Conservation (phyloP, 1,139 yeast species). For the Geotrichum fermentans region DNA sequence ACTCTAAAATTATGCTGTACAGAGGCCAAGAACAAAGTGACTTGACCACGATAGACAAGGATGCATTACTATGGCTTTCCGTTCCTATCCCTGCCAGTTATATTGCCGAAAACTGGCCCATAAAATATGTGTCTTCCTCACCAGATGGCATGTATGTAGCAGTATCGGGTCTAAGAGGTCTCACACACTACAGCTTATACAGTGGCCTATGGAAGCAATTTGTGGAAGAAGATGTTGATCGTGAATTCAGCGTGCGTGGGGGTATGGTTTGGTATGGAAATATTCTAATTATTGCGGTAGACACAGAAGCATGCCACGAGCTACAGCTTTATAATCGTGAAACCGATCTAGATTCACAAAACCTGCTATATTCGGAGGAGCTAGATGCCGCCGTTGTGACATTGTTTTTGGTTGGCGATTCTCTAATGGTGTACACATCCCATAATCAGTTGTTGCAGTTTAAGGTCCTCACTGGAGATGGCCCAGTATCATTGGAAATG, state of each 20-base stretch:
- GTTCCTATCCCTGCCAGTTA: constrained; percentile 40
- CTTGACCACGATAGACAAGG: constrained; percentile 38
- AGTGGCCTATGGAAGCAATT: constrained; percentile 43
- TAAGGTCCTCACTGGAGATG: constrained; percentile 21
- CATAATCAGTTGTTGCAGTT: constrained; percentile 34
- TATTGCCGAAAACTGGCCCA: constrained; percentile 42
- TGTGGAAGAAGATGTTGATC: constrained; percentile 36
- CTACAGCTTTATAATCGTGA: constrained; percentile 40
- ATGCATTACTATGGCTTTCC: constrained; percentile 40
- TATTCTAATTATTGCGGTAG: constrained; percentile 37
- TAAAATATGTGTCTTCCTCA: constrained; percentile 37
- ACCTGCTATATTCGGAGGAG: constrained; percentile 27
- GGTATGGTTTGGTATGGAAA: constrained; percentile 44
- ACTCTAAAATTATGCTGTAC: constrained; percentile 38
- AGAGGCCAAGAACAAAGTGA: constrained; percentile 41
- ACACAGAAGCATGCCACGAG: constrained; percentile 32
- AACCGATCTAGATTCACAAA: constrained; percentile 33
- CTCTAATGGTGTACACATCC: constrained; percentile 36
- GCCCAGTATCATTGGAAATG: constrained; percentile 27
- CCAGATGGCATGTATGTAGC: constrained; percentile 43
- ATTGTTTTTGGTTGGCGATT: constrained; percentile 31
- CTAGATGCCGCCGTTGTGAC: constrained; percentile 33
- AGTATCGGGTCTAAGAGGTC: constrained; percentile 41
- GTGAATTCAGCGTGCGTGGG: constrained; percentile 41
- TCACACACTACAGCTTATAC: constrained; percentile 39